These are phyloP conservation scores for Aspergillus puulaauensis DNA, from an alignment of 2,329 filamentous ascomycete genomes.

Conservation along the genomic window DNA sequence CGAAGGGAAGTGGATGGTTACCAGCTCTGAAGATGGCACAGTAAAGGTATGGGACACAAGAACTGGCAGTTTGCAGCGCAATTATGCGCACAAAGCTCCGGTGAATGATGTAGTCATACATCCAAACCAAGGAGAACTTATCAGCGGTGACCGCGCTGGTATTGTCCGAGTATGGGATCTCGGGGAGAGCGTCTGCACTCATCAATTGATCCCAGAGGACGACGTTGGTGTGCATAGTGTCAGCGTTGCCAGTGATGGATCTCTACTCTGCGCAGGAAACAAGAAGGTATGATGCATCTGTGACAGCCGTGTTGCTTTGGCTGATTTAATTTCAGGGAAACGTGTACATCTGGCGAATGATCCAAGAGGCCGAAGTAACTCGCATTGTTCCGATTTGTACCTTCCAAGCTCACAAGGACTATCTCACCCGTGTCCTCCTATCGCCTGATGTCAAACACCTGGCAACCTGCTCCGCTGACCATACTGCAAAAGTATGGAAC, in stretches of 20 bases:
- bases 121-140: conserved; percentile 96
- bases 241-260: conserved; percentile 92
- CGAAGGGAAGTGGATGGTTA: conserved; percentile 99
- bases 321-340: conserved; percentile 65
- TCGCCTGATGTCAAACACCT: conserved; percentile 93
- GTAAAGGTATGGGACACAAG: conserved; percentile 97
- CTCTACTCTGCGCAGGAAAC: conserved; percentile 88
- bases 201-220: conserved; percentile 94
- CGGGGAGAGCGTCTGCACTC: conserved; percentile 93
- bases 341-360: conserved; percentile 94
- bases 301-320: not conserved
- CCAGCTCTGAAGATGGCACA: conserved; percentile 91
- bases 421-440: conserved; percentile 86
- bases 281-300: conserved; percentile 63
- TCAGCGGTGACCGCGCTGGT: conserved; percentile 89
- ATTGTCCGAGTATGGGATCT: conserved; percentile 96
- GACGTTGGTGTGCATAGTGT: conserved; percentile 92
- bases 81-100: conserved; percentile 83
- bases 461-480: conserved; percentile 89
- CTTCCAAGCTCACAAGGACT: conserved; percentile 87
- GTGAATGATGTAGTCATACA: conserved; percentile 99
- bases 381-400: conserved; percentile 82
- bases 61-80: conserved; percentile 81
- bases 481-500: conserved; percentile 95
- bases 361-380: conserved; percentile 78